A percentile compares a stretch with the other conserved stretches of the same genome.
These are phyloP conservation scores for Odontarrhena argentea DNA, from an alignment of 345 rosid genomes.

Conservation along the genomic window DNA sequence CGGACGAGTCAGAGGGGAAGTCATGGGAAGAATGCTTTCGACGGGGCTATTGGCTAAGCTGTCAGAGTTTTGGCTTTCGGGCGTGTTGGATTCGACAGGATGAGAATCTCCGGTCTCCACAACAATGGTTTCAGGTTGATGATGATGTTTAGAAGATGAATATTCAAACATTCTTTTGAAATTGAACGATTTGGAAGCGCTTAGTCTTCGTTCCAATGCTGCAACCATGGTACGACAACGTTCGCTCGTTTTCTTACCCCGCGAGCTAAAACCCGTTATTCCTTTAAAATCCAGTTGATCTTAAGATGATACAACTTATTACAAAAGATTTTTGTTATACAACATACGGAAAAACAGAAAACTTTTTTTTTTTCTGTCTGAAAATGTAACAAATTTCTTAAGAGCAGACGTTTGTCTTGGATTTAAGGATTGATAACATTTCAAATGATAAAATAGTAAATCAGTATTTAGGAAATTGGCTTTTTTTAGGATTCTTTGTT, in stretches of 20 bases:
- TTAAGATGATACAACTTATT: conserved; percentile 23
- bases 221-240: conserved; percentile 62
- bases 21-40: conserved; percentile 33
- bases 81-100: conserved; percentile 40
- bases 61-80: conserved; percentile 38
- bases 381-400: conserved; percentile 18
- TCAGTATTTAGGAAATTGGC: conserved; percentile 22
- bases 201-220: conserved; percentile 55
- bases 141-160: conserved; percentile 43
- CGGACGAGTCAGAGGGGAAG: conserved; percentile 37
- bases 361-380: not conserved
- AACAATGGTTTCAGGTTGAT: conserved; percentile 27
- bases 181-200: conserved; percentile 54
- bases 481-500: conserved; percentile 21
- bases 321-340: not conserved
- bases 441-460: conserved; percentile 30
- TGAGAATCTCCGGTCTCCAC: conserved; percentile 36
- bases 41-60: conserved; percentile 34
- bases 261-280: conserved; percentile 35
- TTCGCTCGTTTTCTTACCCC: conserved; percentile 42
- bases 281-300: conserved; percentile 39
- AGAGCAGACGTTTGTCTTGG: conserved; percentile 20
- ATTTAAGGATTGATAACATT: conserved; percentile 29
- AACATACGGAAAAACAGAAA: not conserved
- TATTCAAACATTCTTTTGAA: conserved; percentile 51